phyloP scores from a whole-genome alignment of 1,139 yeast species.

The Suhomyces panamericanus region DNA sequence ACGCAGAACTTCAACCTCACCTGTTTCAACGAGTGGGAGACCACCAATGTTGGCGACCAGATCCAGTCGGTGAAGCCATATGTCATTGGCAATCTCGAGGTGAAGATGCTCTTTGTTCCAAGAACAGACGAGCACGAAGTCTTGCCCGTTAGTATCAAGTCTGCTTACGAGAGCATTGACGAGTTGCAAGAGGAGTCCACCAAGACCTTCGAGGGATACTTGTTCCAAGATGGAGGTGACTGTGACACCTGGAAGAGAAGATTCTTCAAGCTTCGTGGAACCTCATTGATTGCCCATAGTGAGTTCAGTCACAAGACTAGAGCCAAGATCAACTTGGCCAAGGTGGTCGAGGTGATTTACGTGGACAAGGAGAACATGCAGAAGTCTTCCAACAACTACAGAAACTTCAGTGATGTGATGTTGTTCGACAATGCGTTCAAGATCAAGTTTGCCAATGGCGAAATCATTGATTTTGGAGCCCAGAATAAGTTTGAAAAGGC shows the following conservation, averaged over 20 bases:
- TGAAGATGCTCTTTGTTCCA: constrained; percentile 73
- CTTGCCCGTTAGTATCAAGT: constrained; percentile 63
- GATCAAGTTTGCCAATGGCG: constrained; percentile 65
- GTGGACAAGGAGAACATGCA: constrained; percentile 45
- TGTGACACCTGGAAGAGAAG: constrained; percentile 62
- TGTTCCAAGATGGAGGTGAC: constrained; percentile 82
- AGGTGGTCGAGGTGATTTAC: constrained; percentile 55
- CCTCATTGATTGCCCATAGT: constrained; percentile 63
- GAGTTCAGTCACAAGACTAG: constrained; percentile 61
- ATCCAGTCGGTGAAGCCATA: constrained; percentile 51
- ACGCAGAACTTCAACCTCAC: constrained; percentile 55
- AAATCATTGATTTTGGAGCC: constrained; percentile 68
- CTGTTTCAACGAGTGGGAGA: constrained; percentile 84
- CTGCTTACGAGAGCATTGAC: constrained; percentile 54
- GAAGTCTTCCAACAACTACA: constrained; percentile 33
- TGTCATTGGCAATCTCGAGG: constrained; percentile 64
- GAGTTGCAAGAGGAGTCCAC: constrained; percentile 45
- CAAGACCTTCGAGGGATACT: constrained; percentile 54
- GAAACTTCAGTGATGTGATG: constrained; percentile 66
- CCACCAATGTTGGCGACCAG: constrained; percentile 30
- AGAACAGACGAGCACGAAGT: constrained; percentile 55
- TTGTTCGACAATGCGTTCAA: constrained; percentile 65
- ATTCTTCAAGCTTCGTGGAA: constrained; percentile 60
- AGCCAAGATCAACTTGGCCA: constrained; percentile 65
- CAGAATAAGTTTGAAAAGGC: constrained; percentile 55